Conservation (phyloP, 345 rosid species). For the Arabidopsis thaliana region DNA sequence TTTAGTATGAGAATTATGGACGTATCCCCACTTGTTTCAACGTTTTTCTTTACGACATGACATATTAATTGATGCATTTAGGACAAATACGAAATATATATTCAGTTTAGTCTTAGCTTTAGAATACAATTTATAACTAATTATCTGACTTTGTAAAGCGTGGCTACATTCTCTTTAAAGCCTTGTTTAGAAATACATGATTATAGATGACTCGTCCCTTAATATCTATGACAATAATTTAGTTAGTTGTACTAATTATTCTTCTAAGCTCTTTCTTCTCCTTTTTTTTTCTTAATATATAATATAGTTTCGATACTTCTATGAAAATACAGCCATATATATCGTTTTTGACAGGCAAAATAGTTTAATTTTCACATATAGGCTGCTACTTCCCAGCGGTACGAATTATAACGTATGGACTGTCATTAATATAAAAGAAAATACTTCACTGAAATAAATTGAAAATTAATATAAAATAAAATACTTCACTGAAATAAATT, state of each 20-base stretch:
- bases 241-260: background rate
- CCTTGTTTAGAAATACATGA: background rate
- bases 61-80: slow-evolving; percentile 11
- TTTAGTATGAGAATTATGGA: slow-evolving; percentile 21
- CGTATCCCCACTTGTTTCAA: slow-evolving; percentile 16
- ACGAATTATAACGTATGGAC: slow-evolving; percentile 25
- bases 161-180: slow-evolving; percentile 23
- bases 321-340: background rate
- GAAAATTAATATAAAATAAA: slow-evolving; percentile 16
- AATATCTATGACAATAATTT: background rate
- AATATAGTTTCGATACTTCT: background rate
- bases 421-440: slow-evolving; percentile 19
- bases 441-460: background rate
- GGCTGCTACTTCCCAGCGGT: slow-evolving; percentile 24
- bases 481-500: background rate
- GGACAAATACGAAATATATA: background rate
- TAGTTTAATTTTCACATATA: slow-evolving; percentile 13
- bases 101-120: slow-evolving; percentile 17
- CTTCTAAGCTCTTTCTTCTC: background rate
- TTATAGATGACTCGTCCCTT: slow-evolving; percentile 1
- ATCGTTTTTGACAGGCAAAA: background rate
- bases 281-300: background rate
- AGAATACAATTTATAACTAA: slow-evolving; percentile 3
- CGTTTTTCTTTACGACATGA: slow-evolving; percentile 19
- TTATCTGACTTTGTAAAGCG: slow-evolving; percentile 22